phyloP scores from a whole-genome alignment of 257 asterid genomes.

The Solanum chaucha region DNA sequence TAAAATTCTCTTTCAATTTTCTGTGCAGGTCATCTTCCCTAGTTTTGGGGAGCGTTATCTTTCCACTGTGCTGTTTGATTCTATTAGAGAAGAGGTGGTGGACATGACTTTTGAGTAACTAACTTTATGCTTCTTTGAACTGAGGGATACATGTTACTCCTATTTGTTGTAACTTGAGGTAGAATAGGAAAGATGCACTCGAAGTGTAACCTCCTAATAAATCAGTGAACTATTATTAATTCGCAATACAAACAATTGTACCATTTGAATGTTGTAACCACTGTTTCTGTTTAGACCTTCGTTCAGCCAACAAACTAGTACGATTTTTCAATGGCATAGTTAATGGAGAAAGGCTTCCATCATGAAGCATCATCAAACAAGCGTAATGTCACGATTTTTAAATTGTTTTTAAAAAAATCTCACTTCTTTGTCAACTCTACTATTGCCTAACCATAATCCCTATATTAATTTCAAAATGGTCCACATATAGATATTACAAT shows the following conservation, averaged over 20 bases:
- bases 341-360: not conserved
- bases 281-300: not conserved
- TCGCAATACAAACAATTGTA: not conserved
- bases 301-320: not conserved
- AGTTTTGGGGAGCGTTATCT: constrained; percentile 57
- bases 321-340: not conserved
- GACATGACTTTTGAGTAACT: constrained; percentile 14
- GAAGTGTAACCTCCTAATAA: not conserved
- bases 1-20: not conserved
- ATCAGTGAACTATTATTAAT: not conserved
- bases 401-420: not conserved
- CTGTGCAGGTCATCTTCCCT: constrained; percentile 23
- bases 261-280: not conserved
- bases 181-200: not conserved
- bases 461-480: not conserved
- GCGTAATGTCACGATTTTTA: no score
- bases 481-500: not conserved
- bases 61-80: constrained; percentile 42
- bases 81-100: constrained; percentile 30
- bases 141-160: not conserved
- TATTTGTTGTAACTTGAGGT: not conserved
- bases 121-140: not conserved
- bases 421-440: not conserved
- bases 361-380: not conserved
- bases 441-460: not conserved